Evolutionary conservation across 768 basidiomycete genomes (phyloP).

Genomic region (Panus rudis): DNA sequence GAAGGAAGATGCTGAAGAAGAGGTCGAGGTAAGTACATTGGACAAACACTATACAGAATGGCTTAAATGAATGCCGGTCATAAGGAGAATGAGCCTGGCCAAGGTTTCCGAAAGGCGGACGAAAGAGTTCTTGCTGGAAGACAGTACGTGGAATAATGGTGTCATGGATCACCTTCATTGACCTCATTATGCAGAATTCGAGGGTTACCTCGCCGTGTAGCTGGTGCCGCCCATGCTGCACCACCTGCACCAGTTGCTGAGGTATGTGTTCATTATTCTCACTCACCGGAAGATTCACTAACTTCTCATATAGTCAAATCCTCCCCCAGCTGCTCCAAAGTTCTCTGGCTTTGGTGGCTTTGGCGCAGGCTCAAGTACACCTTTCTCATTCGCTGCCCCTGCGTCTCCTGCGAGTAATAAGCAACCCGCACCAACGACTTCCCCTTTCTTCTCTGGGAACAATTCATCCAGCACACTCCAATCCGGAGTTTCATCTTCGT

Average conservation of each 20-base stretch:
- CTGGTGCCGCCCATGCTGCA: constrained; percentile 11
- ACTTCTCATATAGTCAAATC: not conserved
- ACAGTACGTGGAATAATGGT: constrained; percentile 36
- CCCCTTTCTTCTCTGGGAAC: constrained; percentile 1
- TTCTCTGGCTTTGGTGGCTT: constrained; percentile 51
- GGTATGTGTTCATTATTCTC: not conserved
- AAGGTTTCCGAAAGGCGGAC: constrained; percentile 54
- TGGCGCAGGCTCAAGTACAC: constrained; percentile 28
- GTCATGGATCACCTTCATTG: not conserved
- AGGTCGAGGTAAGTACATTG: constrained; percentile 23
- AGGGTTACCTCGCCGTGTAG: constrained; percentile 43
- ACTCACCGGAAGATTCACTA: not conserved
- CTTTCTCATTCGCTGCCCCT: constrained; percentile 38
- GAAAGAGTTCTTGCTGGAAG: constrained; percentile 46
- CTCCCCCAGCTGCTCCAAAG: constrained; percentile 31
- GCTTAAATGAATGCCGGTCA: too few relatives aligned
- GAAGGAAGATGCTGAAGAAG: constrained; percentile 44
- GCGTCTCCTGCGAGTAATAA: not conserved
- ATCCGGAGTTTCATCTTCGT: not conserved
- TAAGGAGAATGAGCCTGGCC: constrained; percentile 21
- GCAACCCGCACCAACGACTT: constrained; percentile 19
- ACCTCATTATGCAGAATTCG: constrained; percentile 48
- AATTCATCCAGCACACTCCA: not conserved
- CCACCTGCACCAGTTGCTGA: not conserved
- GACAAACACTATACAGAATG: not conserved